Conservation (phyloP, 345 rosid genomes). For the Arabidopsis thaliana region TAIR10.1 NC_003070.9:4998001-4998500, state of each 20-base stretch:
- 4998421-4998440: too few species aligned
- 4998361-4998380: background rate
- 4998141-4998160: too few species aligned
- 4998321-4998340: too few species aligned
- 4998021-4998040: slow-evolving; percentile 66
- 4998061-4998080: slow-evolving; percentile 69
- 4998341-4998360: too few species aligned
- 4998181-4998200: slow-evolving; percentile 55
- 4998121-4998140: slow-evolving; percentile 64
- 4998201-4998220: background rate
- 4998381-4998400: background rate
- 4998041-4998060: slow-evolving; percentile 68
- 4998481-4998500: background rate
- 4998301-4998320: too few species aligned
- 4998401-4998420: background rate
- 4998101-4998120: slow-evolving; percentile 77
- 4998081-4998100: slow-evolving; percentile 76
- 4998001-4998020: slow-evolving; percentile 68
- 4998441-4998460: too few species aligned
- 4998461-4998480: too few species aligned
- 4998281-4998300: too few species aligned
- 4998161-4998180: slow-evolving; percentile 48
- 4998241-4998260: background rate
- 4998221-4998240: background rate
- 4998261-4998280: background rate